These are phyloP conservation scores for Podaxis sp. DNA, from an alignment of 768 basidiomycete genomes.

Conservation along the genomic window DNA sequence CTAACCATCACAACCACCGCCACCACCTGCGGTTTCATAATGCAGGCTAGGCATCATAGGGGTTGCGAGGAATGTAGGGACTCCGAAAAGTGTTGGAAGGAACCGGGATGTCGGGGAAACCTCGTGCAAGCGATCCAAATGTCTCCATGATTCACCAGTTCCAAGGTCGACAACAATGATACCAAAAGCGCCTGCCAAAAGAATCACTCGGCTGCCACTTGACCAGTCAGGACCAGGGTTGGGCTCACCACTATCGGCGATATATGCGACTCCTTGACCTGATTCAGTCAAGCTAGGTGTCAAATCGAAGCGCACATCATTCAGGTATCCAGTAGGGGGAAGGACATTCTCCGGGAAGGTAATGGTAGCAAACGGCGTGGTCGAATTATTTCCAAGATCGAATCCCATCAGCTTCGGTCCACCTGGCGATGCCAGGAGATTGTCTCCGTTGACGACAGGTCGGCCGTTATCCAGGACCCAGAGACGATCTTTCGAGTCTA, in stretches of 20 bases:
- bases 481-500: constrained; percentile 14
- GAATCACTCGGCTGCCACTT: neutral
- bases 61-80: constrained; percentile 11
- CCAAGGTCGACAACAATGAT: constrained; percentile 17
- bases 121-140: constrained; percentile 9
- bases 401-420: constrained; percentile 16
- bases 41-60: constrained; percentile 10
- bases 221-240: neutral
- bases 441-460: constrained; percentile 11
- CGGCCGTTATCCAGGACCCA: constrained; percentile 15
- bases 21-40: constrained; percentile 12
- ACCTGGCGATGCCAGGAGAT: constrained; percentile 11
- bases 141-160: constrained; percentile 16
- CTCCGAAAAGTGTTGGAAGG: constrained; percentile 14
- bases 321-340: constrained; percentile 16
- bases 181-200: constrained; percentile 12
- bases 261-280: constrained; percentile 16
- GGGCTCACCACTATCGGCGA: constrained; percentile 14
- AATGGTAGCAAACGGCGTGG: constrained; percentile 14
- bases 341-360: constrained; percentile 14
- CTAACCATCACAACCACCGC: constrained; percentile 13
- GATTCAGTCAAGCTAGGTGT: constrained; percentile 12
- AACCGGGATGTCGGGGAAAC: constrained; percentile 10
- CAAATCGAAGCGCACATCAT: constrained; percentile 16
- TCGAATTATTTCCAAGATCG: constrained; percentile 11